Conservation (phyloP, 371 early-diverging fungal species). For the Haplosporangium sp. region DNA sequence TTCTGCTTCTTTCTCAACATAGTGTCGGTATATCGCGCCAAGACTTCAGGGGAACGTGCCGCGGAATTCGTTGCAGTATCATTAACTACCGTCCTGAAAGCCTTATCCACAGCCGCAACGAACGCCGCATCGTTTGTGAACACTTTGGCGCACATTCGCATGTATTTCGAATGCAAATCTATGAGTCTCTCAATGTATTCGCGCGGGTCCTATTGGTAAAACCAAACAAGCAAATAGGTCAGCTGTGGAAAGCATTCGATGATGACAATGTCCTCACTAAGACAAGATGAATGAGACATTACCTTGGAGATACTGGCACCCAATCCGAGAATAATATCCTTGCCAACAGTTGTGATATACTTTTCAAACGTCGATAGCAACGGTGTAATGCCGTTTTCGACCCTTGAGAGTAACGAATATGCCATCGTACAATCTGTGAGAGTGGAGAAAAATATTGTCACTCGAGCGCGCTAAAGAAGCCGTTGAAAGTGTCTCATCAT, state of each 20-base stretch:
- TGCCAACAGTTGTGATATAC: conserved; percentile 72
- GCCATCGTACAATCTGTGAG: conserved; percentile 77
- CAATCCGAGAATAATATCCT: conserved; percentile 65
- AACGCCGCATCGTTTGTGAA: conserved; percentile 79
- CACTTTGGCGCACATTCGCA: conserved; percentile 66
- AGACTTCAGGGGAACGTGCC: conserved; percentile 77
- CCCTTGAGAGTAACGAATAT: conserved; percentile 71
- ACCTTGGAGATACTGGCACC: conserved; percentile 70
- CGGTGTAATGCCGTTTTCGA: conserved; percentile 72
- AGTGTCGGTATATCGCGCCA: conserved; percentile 86
- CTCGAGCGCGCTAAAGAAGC: too few relatives aligned
- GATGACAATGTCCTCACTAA: neutral
- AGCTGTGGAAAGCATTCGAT: neutral
- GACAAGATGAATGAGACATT: neutral
- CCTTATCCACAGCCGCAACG: conserved; percentile 88
- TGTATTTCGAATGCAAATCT: conserved; percentile 72
- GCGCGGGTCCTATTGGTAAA: conserved; percentile 69
- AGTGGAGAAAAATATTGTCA: neutral
- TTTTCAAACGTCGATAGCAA: conserved; percentile 72
- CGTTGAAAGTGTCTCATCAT: neutral
- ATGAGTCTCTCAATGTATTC: conserved; percentile 76
- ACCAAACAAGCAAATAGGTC: neutral
- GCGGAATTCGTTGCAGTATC: conserved; percentile 62
- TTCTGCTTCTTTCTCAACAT: conserved; percentile 72
- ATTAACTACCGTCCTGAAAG: conserved; percentile 82